phyloP scores from a whole-genome alignment of 176 grass and related monocot genomes.

The Microstegium vimineum region DNA sequence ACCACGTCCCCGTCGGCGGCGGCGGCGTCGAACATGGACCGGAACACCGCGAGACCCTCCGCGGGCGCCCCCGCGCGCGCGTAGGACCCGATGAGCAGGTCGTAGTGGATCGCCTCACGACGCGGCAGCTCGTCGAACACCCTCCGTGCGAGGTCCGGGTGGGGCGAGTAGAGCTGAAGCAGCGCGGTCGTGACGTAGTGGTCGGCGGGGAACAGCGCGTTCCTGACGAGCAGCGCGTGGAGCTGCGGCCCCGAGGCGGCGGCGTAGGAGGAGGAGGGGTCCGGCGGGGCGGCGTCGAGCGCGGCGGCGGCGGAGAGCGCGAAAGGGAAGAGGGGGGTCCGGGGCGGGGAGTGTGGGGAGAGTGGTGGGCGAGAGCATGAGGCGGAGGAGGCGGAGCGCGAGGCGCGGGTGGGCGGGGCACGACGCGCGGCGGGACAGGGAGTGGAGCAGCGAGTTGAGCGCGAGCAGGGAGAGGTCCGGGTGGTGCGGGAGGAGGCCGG shows the following conservation, averaged over 20 bases:
- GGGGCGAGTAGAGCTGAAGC: constrained; percentile 46
- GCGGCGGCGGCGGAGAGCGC: constrained; percentile 54
- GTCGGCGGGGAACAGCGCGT: constrained; percentile 59
- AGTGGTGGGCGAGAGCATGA: constrained; percentile 50
- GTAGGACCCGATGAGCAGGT: constrained; percentile 65
- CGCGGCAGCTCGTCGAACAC: constrained; percentile 63
- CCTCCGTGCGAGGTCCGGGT: constrained; percentile 24
- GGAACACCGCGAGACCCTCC: constrained; percentile 52
- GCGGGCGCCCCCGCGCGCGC: constrained; percentile 35
- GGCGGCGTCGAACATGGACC: constrained; percentile 39
- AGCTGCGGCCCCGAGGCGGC: constrained; percentile 38
- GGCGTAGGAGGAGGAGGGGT: background rate
- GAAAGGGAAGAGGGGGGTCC: constrained; percentile 83
- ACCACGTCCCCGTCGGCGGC: constrained; percentile 23
- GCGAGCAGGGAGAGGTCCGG: constrained; percentile 52
- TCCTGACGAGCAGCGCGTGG: constrained; percentile 55
- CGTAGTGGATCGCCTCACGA: constrained; percentile 72
- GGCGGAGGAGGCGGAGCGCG: constrained; percentile 44
- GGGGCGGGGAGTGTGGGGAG: constrained; percentile 38
- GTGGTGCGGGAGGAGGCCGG: constrained; percentile 35
- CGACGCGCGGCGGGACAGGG: constrained; percentile 43
- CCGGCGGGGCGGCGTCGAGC: background rate
- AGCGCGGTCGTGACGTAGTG: constrained; percentile 79
- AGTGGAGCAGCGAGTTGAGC: constrained; percentile 52
- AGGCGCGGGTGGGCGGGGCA: constrained; percentile 41